Conservation (phyloP, 768 basidiomycete genomes). For the Suillus bovinus region DNA sequence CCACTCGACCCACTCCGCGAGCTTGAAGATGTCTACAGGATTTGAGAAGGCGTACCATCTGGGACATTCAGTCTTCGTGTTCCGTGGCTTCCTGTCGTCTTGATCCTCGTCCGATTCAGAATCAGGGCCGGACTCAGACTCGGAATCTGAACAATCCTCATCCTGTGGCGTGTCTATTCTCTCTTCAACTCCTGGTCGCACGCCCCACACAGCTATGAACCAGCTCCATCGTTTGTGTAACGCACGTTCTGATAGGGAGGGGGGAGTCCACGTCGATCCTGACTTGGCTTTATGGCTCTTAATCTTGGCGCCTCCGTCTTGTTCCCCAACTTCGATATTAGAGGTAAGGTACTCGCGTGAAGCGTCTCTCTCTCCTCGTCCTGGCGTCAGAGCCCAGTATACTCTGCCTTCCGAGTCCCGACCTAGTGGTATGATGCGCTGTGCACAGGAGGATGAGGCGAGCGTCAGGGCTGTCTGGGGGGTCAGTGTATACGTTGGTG, state of each 20-base stretch:
- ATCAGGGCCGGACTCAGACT: slow-evolving; percentile 25
- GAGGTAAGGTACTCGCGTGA: slow-evolving; percentile 35
- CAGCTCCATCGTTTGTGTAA: slow-evolving; percentile 66
- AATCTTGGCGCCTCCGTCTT: slow-evolving; percentile 19
- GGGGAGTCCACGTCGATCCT: slow-evolving; percentile 41
- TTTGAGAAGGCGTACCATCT: slow-evolving; percentile 80
- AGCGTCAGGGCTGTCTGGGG: slow-evolving; percentile 46
- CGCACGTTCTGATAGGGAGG: slow-evolving; percentile 50
- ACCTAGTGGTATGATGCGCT: slow-evolving; percentile 67
- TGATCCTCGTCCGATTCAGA: slow-evolving; percentile 31
- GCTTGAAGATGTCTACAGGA: slow-evolving; percentile 59
- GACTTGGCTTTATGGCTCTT: slow-evolving; percentile 31
- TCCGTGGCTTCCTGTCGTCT: slow-evolving; percentile 24
- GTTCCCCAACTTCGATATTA: neutral
- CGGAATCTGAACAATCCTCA: slow-evolving; percentile 21
- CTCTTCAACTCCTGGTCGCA: slow-evolving; percentile 39
- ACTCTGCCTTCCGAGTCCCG: slow-evolving; percentile 62
- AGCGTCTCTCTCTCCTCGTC: slow-evolving; percentile 54
- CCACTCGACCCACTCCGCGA: slow-evolving; percentile 64
- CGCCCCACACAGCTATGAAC: slow-evolving; percentile 79
- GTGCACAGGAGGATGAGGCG: slow-evolving; percentile 41
- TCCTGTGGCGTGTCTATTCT: slow-evolving; percentile 17
- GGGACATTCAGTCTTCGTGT: neutral
- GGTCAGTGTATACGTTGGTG: slow-evolving; percentile 50
- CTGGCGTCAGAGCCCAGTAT: slow-evolving; percentile 69